Conservation (phyloP, 441 rosid species). For the Brassica balearica region DNA sequence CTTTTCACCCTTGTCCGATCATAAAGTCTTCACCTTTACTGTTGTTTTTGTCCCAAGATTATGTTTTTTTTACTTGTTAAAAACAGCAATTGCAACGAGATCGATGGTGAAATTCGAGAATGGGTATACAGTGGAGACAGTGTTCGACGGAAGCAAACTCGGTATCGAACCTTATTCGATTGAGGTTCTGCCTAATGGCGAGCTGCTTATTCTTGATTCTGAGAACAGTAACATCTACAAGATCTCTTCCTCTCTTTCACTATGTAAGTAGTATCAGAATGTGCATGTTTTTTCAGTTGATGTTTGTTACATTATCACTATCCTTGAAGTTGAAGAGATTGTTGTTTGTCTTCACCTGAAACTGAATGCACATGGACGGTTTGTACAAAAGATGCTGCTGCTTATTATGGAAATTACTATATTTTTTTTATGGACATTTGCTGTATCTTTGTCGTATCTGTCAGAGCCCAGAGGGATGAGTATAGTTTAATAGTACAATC, state of each 20-base stretch:
- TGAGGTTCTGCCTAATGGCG: conserved; percentile 79
- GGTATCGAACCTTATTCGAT: conserved; percentile 86
- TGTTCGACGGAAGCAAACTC: conserved; percentile 94
- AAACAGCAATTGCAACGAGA: conserved; percentile 71
- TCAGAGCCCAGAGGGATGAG: background rate
- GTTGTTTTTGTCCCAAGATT: background rate
- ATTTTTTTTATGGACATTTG: conserved; percentile 30
- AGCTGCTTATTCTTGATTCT: conserved; percentile 84
- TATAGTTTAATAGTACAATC: conserved; percentile 20
- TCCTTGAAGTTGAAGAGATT: conserved; percentile 6
- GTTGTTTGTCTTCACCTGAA: conserved; percentile 25
- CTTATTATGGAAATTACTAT: conserved; percentile 30
- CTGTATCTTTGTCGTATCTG: conserved; percentile 42
- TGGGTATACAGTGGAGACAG: conserved; percentile 79
- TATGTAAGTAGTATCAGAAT: conserved; percentile 55
- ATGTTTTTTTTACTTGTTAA: conserved; percentile 6
- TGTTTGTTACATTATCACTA: background rate
- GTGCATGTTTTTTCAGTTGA: background rate
- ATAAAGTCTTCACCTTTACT: background rate
- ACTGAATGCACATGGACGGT: conserved; percentile 41
- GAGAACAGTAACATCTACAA: conserved; percentile 83
- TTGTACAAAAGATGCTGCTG: conserved; percentile 35
- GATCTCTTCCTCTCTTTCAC: conserved; percentile 80
- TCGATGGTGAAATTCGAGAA: conserved; percentile 80
- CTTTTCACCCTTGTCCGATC: background rate